phyloP scores from a whole-genome alignment of 1,284 basidiomycete species.

The Agroathelia rolfsii region DNA sequence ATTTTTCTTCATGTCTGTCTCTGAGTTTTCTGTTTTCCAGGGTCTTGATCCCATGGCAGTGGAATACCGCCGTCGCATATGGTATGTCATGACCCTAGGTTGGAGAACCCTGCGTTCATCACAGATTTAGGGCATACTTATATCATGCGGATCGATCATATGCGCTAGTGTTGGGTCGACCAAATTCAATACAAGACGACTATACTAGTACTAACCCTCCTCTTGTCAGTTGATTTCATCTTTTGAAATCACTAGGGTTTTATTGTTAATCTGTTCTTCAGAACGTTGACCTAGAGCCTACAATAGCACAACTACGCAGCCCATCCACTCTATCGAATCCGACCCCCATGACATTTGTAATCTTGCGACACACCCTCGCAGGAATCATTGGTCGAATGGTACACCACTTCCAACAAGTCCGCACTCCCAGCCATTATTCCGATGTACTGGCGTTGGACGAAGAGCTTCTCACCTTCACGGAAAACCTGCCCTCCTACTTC shows the following conservation, averaged over 20 bases:
- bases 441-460: slow-evolving; percentile 82
- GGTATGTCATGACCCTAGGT: slow-evolving; percentile 35
- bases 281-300: slow-evolving; percentile 70
- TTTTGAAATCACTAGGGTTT: too few relatives aligned
- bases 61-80: slow-evolving; percentile 85
- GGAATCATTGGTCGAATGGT: slow-evolving; percentile 86
- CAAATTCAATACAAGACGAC: slow-evolving; percentile 80
- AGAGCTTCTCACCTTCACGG: slow-evolving; percentile 74
- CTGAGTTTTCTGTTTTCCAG: slow-evolving; percentile 24
- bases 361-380: slow-evolving; percentile 77
- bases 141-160: slow-evolving; percentile 91
- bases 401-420: slow-evolving; percentile 90
- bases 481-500: slow-evolving; percentile 69
- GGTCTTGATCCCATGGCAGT: slow-evolving; percentile 70
- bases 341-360: slow-evolving; percentile 81
- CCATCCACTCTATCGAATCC: slow-evolving; percentile 57
- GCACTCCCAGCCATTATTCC: slow-evolving; percentile 72
- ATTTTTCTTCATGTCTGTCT: slow-evolving; percentile 5
- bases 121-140: slow-evolving; percentile 83
- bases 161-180: slow-evolving; percentile 85
- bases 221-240: too few relatives aligned
- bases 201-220: slow-evolving; percentile 81
- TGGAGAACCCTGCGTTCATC: slow-evolving; percentile 11
- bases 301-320: slow-evolving; percentile 29
- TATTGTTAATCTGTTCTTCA: too few relatives aligned